These are phyloP conservation scores for Penicillium manginii DNA, from an alignment of 495 filamentous ascomycete species.

Conservation along the genomic window DNA sequence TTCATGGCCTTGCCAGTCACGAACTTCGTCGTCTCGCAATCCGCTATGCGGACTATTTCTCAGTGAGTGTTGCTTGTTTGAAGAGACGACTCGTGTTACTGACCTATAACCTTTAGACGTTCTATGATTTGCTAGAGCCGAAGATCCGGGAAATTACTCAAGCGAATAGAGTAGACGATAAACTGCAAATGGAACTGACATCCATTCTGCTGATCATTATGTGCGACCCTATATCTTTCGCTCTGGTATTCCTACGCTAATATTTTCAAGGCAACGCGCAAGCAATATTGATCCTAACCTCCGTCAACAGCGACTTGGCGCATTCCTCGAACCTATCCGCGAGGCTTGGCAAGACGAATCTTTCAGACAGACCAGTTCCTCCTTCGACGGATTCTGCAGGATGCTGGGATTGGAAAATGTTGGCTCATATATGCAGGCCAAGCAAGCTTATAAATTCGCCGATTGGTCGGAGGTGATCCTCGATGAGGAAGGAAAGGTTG, in stretches of 20 bases:
- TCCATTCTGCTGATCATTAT: conserved; percentile 84
- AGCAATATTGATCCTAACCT: conserved; percentile 68
- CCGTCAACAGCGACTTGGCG: conserved; percentile 65
- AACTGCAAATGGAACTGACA: conserved; percentile 71
- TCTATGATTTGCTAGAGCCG: conserved; percentile 83
- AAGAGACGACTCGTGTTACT: conserved; percentile 16
- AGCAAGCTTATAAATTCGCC: conserved; percentile 71
- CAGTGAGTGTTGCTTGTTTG: conserved; percentile 48
- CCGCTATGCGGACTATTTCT: conserved; percentile 86
- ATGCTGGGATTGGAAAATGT: conserved; percentile 79
- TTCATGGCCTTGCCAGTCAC: conserved; percentile 78
- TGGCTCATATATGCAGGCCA: conserved; percentile 74
- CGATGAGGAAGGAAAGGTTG: conserved; percentile 74
- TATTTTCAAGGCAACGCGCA: conserved; percentile 68
- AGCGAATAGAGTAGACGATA: conserved; percentile 73
- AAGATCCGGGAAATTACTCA: conserved; percentile 82
- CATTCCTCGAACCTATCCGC: conserved; percentile 79
- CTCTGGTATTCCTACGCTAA: conserved; percentile 9
- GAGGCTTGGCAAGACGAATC: conserved; percentile 76
- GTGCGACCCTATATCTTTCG: conserved; percentile 43
- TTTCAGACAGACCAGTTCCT: conserved; percentile 69
- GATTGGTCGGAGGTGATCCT: conserved; percentile 83
- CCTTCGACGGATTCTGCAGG: conserved; percentile 77
- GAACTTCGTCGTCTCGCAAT: conserved; percentile 88
- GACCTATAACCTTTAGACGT: conserved; percentile 49